Base-by-base conservation (phyloP, 768 basidiomycete species). In the Termitomyces sp. region DNA sequence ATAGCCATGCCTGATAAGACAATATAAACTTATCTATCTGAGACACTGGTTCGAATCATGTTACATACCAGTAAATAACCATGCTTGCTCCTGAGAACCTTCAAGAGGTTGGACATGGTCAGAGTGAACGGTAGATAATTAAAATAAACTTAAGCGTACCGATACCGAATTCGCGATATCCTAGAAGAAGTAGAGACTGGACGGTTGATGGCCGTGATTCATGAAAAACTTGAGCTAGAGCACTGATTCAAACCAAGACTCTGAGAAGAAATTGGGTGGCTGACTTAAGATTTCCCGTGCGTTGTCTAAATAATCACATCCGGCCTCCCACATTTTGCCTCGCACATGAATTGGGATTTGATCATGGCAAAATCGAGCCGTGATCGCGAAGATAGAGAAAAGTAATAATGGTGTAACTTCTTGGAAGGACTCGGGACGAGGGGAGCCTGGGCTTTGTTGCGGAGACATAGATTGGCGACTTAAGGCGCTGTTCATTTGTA, bases 121-220 rank as follows among this genome's bases (percentile, higher is more conserved):
- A n/a, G 8, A 53, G 12, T 44, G 26, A 32, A 28, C 12, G 9
- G 20, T 3, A 43, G 41, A 60, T 40, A 38, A 5, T 14, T 30
- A 16, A 14, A 36, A 48, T 9, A 33, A 28, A 32, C 26, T 13
- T 33, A 33, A 36, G 28, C 67, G 8, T 61, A 74, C 75, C 91
- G 38, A 92, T 87, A 14, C 94, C 94, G 68, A 93, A 89, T 74
- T 95, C 92, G 5, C 92, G 82, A 68, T 91, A 84, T 0, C 90
- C 90, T 13, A 94, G 72, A 13, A 95, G 80, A 47, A 95, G 76
- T 14, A 95, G 71, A 1, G 92, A 82, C 68, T 95, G 93, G 26
- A 91, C 89, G 0, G 89, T 91, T 4, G 91, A 87, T 36, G 85
- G 82, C 35, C 88, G 78, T 56, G 83, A 86, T 52, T 81, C 81